Evolutionary conservation across 2,329 filamentous ascomycete species (phyloP).

Genomic region (Byssothecium circinans): DNA sequence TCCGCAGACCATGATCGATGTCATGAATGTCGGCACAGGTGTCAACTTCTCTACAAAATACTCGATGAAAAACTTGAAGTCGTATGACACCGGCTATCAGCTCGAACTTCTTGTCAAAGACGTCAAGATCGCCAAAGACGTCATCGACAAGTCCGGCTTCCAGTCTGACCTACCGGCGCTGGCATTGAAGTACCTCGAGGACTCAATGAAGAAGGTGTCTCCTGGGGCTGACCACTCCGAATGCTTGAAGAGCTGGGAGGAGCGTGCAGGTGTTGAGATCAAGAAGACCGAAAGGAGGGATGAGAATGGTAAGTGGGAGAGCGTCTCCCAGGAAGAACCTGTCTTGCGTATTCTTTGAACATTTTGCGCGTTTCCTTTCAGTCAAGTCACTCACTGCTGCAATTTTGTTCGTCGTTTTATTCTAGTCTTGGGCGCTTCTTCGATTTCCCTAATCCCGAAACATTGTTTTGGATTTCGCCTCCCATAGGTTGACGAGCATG

Average conservation of each 20-base stretch:
- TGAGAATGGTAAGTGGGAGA: neutral
- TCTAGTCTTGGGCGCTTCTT: too few species aligned
- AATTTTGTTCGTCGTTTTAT: too few species aligned
- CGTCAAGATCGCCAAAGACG: conserved; percentile 40
- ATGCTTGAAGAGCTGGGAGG: conserved; percentile 40
- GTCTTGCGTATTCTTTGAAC: neutral
- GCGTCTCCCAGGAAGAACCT: conserved; percentile 1
- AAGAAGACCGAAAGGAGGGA: conserved; percentile 21
- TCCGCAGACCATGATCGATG: conserved; percentile 46
- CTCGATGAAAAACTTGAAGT: conserved; percentile 26
- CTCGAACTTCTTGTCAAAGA: conserved; percentile 42
- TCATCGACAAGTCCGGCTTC: conserved; percentile 37
- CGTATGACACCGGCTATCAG: conserved; percentile 39
- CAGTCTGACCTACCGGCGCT: conserved; percentile 34
- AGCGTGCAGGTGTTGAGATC: conserved; percentile 36
- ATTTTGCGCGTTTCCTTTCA: neutral
- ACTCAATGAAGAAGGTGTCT: conserved; percentile 33
- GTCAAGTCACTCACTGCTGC: too few species aligned
- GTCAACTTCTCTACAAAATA: conserved; percentile 42
- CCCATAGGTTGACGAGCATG: too few species aligned
- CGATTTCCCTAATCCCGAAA: too few species aligned
- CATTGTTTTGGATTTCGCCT: too few species aligned
- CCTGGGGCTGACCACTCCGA: conserved; percentile 39
- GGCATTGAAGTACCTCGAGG: conserved; percentile 33
- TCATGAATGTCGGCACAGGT: conserved; percentile 47